Evolutionary conservation across 169 alveolate species (phyloP).

Genomic region (Plasmodium reichenowi): DNA sequence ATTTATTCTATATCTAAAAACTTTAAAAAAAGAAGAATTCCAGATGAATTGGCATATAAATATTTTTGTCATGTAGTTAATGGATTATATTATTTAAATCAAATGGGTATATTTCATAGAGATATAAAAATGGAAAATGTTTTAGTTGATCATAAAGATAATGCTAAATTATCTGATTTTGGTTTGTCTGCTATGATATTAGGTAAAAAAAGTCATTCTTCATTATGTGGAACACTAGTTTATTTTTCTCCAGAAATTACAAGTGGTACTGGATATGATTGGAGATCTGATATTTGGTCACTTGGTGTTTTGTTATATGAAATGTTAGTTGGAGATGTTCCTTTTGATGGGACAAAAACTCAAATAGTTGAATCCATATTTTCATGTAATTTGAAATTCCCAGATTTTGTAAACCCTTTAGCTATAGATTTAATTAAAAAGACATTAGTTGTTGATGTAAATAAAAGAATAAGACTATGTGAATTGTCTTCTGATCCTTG

Average conservation of each 20-base stretch:
- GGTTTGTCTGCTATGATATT: conserved; percentile 75
- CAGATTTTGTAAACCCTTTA: conserved; percentile 58
- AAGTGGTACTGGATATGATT: conserved; percentile 89
- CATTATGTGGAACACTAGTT: conserved; percentile 94
- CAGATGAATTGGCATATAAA: conserved; percentile 73
- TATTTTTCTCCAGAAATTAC: conserved; percentile 95
- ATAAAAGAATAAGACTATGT: conserved; percentile 50
- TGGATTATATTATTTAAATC: conserved; percentile 73
- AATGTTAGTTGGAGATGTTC: conserved; percentile 91
- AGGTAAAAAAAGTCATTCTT: conserved; percentile 56
- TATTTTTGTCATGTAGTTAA: conserved; percentile 72
- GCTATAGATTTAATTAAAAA: conserved; percentile 67
- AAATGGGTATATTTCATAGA: conserved; percentile 82
- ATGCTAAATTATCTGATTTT: conserved; percentile 80
- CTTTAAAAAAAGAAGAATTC: conserved; percentile 63
- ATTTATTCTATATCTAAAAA: conserved; percentile 69
- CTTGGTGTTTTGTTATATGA: conserved; percentile 93
- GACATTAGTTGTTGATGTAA: conserved; percentile 67
- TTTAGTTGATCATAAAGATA: conserved; percentile 76
- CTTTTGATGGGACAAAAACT: conserved; percentile 86
- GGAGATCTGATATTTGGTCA: conserved; percentile 92
- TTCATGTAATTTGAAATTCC: conserved; percentile 74
- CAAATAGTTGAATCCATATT: conserved; percentile 62
- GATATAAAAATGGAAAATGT: conserved; percentile 84
- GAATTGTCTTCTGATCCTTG: conserved; percentile 70